Percentiles rank a stretch among this genome's conserved stretches.
phyloP scores from a whole-genome alignment of 2,329 filamentous ascomycete species.

The Aureobasidium sp. region DNA sequence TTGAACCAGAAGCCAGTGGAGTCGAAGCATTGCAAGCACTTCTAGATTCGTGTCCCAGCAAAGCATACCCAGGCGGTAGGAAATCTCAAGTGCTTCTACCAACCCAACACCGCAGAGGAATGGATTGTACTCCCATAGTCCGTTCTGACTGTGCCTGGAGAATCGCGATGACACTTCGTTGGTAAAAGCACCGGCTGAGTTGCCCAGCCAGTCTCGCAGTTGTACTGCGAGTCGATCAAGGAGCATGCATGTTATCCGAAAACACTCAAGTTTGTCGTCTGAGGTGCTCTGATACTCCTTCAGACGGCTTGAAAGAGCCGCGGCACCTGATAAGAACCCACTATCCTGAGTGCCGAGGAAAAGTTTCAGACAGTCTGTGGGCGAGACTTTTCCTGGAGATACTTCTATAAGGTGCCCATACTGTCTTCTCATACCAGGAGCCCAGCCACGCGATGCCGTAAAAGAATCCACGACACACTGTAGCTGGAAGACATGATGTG shows the following conservation, averaged over 20 bases:
- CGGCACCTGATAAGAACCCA: neutral
- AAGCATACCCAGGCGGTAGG: neutral
- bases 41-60: neutral
- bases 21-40: neutral
- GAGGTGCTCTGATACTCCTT: too few species aligned
- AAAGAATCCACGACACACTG: neutral
- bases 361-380: neutral
- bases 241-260: too few species aligned
- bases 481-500: neutral
- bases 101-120: neutral
- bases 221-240: neutral
- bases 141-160: neutral
- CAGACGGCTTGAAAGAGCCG: too few species aligned
- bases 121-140: neutral
- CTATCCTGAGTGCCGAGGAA: neutral
- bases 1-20: neutral
- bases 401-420: neutral
- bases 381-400: neutral
- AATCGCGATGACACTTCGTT: neutral
- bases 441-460: neutral
- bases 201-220: neutral
- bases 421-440: neutral
- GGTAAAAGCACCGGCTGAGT: neutral
- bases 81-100: neutral
- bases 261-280: too few species aligned